Evolutionary conservation across 495 filamentous ascomycete genomes (phyloP).

Genomic region (Penicillium robsamsonii): DNA sequence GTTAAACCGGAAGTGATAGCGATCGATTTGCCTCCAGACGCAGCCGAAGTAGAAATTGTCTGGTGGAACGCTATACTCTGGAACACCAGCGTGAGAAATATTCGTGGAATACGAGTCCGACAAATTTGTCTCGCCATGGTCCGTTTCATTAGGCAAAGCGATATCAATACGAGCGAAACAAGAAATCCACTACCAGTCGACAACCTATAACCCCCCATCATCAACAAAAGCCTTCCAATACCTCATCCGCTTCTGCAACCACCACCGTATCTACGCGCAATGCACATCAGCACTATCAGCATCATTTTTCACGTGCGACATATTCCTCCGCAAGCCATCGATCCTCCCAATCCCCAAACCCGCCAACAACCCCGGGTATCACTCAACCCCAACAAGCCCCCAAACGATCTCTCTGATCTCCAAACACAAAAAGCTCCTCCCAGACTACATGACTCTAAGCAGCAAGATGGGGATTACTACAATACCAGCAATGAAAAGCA

Average conservation of each 20-base stretch:
- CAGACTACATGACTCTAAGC: neutral
- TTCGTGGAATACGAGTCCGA: neutral
- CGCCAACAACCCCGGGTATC: neutral
- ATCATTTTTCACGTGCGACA: neutral
- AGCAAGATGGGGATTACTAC: neutral
- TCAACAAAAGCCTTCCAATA: neutral
- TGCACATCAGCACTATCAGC: neutral
- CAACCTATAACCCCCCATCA: neutral
- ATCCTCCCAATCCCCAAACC: neutral
- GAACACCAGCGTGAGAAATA: neutral
- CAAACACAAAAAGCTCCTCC: neutral
- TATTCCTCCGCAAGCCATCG: neutral
- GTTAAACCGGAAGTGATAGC: neutral
- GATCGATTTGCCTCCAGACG: neutral
- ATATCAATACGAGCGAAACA: neutral
- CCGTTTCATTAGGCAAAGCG: neutral
- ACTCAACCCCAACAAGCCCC: neutral
- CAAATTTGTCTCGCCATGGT: neutral
- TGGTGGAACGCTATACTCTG: neutral
- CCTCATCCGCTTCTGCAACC: neutral
- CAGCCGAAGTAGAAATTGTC: neutral
- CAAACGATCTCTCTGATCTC: neutral
- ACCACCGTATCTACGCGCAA: neutral
- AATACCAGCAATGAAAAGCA: neutral
- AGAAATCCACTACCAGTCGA: neutral